Evolutionary conservation across 2,329 filamentous ascomycete species (phyloP), one percentile per base, ranked within the genome.

Genomic region (Pseudocercospora musae): DNA sequence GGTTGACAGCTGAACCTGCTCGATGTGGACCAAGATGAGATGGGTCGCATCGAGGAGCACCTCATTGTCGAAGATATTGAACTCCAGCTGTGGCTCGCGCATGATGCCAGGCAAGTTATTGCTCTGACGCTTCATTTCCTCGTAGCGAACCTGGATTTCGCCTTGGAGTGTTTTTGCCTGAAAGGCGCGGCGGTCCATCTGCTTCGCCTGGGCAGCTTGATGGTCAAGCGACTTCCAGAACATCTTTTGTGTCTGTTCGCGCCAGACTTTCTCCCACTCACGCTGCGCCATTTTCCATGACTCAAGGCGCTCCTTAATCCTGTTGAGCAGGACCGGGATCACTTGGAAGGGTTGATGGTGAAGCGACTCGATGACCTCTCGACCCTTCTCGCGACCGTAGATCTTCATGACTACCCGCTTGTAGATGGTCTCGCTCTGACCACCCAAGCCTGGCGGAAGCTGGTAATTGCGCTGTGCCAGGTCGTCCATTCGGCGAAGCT

Each of bases 221-320:
- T 99, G 95, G 73, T 99, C 95, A 57, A 99, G 86, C 75, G 92
- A 96, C 80, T 92, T 96, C 79, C 96, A 91, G 78, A 97, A 96
- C 80, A 96, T 94, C 72, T 90, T 89, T 73, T 96, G 90, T 23
- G 94, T 98, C 79, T 98, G 95, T 55, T 92, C 89, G 66, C 95
- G 92, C 95, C 95, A 99, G 7, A 99, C 92, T 78, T 97, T 97
- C 77, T 98, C 93, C 95, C 95, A 99, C 75, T 99, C 96, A 31
- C 95, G 91, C 82, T 91, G 93, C 5, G 92, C 94, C 69, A 96
- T 93, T 67, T 96, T 92, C 95, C 95, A 99, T 72, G 98, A 93
- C 76, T 99, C 95, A 49, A 96, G 89, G 75, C 98, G 97, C 72
- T 96, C 91, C 79, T 98, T 98, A 70, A 99, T 84, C 11, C 95